Evolutionary conservation across 2,329 filamentous ascomycete species (phyloP).

Genomic region (Colletotrichum orchidophilum): DNA sequence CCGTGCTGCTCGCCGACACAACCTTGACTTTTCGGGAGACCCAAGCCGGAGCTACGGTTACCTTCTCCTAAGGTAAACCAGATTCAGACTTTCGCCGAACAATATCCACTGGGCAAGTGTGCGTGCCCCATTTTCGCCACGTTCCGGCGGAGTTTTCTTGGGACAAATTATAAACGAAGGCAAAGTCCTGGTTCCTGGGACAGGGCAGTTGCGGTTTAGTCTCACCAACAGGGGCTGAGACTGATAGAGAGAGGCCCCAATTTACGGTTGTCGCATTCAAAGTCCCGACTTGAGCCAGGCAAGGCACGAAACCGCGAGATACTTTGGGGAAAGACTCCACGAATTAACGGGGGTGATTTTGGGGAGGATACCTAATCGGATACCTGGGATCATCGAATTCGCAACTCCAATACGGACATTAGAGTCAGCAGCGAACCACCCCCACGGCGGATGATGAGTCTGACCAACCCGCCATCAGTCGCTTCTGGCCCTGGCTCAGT

Average conservation of each 20-base stretch:
- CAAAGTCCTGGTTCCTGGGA: constrained; percentile 19
- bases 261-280: not conserved
- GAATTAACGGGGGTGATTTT: constrained; percentile 1
- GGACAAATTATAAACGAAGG: constrained; percentile 4
- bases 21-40: constrained; percentile 5
- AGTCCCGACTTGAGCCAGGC: not conserved
- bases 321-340: not conserved
- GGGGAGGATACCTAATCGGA: constrained; percentile 1
- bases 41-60: not conserved
- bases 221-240: not conserved
- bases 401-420: constrained; percentile 5
- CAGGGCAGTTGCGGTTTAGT: constrained; percentile 7
- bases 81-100: constrained; percentile 14
- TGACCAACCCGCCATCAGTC: constrained; percentile 63
- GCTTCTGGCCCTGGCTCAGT: constrained; percentile 59
- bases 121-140: constrained; percentile 17
- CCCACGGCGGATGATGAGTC: constrained; percentile 53
- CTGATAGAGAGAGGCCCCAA: not conserved
- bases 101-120: constrained; percentile 8
- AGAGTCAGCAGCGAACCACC: constrained; percentile 14
- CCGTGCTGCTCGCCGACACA: not conserved
- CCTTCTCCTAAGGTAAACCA: constrained; percentile 1
- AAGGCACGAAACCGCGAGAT: constrained; percentile 5
- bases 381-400: constrained; percentile 5
- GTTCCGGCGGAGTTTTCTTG: not conserved